Conservation (phyloP, 2,329 filamentous ascomycete species). For the Penicillium sp. region DNA sequence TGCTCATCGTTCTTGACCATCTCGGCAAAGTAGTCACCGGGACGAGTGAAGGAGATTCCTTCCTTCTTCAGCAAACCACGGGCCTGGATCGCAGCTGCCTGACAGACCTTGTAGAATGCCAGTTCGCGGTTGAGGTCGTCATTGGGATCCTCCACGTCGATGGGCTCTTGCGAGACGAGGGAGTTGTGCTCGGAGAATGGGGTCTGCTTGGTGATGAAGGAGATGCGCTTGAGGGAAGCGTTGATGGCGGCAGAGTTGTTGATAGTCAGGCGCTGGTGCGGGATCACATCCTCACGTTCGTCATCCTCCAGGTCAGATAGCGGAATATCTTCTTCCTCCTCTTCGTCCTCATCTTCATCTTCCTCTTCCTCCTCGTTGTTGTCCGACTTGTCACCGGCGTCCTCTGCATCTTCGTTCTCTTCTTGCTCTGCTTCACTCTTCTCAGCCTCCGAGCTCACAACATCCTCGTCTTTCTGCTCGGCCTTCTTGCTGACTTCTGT, state of each 20-base stretch:
- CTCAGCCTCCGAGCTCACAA: conserved; percentile 23
- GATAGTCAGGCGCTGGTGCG: conserved; percentile 90
- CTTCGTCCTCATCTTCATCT: conserved; percentile 62
- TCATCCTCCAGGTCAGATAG: conserved; percentile 80
- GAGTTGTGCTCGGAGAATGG: conserved; percentile 82
- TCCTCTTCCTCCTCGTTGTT: conserved; percentile 38
- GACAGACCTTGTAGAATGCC: conserved; percentile 86
- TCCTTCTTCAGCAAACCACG: conserved; percentile 75
- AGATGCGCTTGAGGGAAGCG: conserved; percentile 68
- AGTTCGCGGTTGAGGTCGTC: conserved; percentile 92
- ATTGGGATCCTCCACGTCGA: conserved; percentile 75
- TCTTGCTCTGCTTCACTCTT: conserved; percentile 21
- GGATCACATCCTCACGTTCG: conserved; percentile 81
- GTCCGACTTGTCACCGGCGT: conserved; percentile 30
- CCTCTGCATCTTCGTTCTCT: conserved; percentile 40
- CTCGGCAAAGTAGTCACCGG: conserved; percentile 95
- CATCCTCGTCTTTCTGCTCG: conserved; percentile 40
- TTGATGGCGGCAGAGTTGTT: conserved; percentile 91
- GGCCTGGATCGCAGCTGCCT: conserved; percentile 71
- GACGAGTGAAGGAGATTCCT: conserved; percentile 79
- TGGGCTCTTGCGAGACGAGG: conserved; percentile 64
- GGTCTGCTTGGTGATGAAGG: conserved; percentile 57
- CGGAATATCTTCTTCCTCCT: conserved; percentile 82
- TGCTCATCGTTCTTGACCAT: conserved; percentile 99
- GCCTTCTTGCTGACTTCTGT: conserved; percentile 27